Conservation (phyloP, 2,329 filamentous ascomycete species). For the Shiraia sp. region DNA sequence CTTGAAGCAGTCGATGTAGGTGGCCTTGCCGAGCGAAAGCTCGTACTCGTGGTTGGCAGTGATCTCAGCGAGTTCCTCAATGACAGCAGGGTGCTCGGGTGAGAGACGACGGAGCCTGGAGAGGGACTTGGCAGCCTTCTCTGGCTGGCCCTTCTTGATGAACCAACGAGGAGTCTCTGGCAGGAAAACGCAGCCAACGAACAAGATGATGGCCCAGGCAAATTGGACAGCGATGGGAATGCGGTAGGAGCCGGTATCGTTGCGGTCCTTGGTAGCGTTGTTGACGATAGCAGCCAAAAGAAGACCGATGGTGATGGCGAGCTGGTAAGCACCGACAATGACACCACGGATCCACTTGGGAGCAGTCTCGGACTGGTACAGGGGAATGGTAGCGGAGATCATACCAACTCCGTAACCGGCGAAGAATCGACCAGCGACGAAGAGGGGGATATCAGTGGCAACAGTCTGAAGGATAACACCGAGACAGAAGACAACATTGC, state of each 20-base stretch:
- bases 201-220: conserved; percentile 79
- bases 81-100: conserved; percentile 68
- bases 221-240: conserved; percentile 84
- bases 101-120: conserved; percentile 75
- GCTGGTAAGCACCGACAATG: conserved; percentile 75
- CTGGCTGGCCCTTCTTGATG: conserved; percentile 75
- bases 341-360: conserved; percentile 72
- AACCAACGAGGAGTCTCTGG: conserved; percentile 87
- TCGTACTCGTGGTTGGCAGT: conserved; percentile 93
- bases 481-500: conserved; percentile 63
- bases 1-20: conserved; percentile 57
- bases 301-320: conserved; percentile 80
- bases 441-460: conserved; percentile 63
- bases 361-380: conserved; percentile 82
- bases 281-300: conserved; percentile 75
- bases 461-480: conserved; percentile 63
- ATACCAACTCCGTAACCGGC: conserved; percentile 75
- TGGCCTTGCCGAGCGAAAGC: conserved; percentile 55
- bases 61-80: conserved; percentile 83
- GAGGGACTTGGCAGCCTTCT: conserved; percentile 67
- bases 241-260: conserved; percentile 69
- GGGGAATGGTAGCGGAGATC: conserved; percentile 64
- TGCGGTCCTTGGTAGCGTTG: conserved; percentile 69
- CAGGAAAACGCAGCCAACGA: conserved; percentile 70
- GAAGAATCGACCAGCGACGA: conserved; percentile 73